phyloP scores from a whole-genome alignment of 2,329 filamentous ascomycete species.

The Fusarium caatingaense region DNA sequence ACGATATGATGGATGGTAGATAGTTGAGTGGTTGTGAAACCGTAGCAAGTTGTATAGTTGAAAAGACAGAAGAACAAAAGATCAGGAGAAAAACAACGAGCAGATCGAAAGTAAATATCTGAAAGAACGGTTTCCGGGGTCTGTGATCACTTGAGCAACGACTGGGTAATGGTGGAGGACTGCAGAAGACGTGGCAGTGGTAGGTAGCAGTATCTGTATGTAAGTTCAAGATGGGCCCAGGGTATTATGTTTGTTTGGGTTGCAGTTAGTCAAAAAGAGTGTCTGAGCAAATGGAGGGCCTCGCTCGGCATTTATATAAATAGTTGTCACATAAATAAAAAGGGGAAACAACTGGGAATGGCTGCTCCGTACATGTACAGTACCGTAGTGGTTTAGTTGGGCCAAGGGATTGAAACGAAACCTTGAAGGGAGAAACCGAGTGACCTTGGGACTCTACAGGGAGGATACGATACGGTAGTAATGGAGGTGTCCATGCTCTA shows the following conservation, averaged over 20 bases:
- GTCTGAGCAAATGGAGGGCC: slow-evolving; percentile 13
- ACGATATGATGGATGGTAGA: neutral
- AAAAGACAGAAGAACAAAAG: neutral
- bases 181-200: slow-evolving; percentile 35
- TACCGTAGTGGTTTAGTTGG: neutral
- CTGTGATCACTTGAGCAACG: slow-evolving; percentile 33
- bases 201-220: slow-evolving; percentile 13
- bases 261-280: slow-evolving; percentile 18
- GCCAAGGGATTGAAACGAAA: slow-evolving; percentile 33
- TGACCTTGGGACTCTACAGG: neutral
- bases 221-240: slow-evolving; percentile 9
- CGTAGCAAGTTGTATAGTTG: slow-evolving; percentile 1
- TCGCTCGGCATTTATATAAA: slow-evolving; percentile 34
- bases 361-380: neutral
- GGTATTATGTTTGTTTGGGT: slow-evolving; percentile 8
- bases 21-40: slow-evolving; percentile 12
- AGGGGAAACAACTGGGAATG: slow-evolving; percentile 26
- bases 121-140: slow-evolving; percentile 6
- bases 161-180: slow-evolving; percentile 10
- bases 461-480: neutral
- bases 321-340: slow-evolving; percentile 11
- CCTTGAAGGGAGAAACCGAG: slow-evolving; percentile 19
- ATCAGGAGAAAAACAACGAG: neutral
- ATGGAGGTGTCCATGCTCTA: slow-evolving; percentile 1
- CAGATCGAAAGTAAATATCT: slow-evolving; percentile 7